Conservation (phyloP, 176 grass and related monocot species). For the Lolium multiflorum region DNA sequence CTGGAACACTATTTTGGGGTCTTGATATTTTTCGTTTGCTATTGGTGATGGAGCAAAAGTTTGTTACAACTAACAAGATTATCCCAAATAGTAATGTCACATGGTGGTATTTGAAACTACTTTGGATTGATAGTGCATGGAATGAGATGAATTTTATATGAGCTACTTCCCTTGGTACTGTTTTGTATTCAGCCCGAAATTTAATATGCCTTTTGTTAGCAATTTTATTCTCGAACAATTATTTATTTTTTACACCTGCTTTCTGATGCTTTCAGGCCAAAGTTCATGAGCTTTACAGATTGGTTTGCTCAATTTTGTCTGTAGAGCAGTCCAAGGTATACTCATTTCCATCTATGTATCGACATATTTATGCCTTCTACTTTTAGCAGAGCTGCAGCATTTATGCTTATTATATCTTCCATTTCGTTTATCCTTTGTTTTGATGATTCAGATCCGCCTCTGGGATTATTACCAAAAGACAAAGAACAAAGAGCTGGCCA, state of each 20-base stretch:
- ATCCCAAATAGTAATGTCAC: conserved; percentile 7
- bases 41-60: not conserved
- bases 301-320: conserved; percentile 58
- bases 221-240: conserved; percentile 10
- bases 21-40: not conserved
- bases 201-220: not conserved
- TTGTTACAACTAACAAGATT: conserved; percentile 7
- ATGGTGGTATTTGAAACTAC: conserved; percentile 21
- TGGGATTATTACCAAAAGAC: conserved; percentile 70
- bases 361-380: conserved; percentile 24
- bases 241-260: conserved; percentile 37
- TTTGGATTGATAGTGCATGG: not conserved
- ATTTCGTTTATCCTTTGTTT: conserved; percentile 36
- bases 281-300: conserved; percentile 74
- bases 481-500: conserved; percentile 56
- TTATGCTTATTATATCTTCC: conserved; percentile 24
- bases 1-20: conserved; percentile 9
- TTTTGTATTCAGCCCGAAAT: not conserved
- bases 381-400: not conserved
- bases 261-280: conserved; percentile 67
- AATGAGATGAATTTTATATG: conserved; percentile 9
- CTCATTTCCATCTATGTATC: conserved; percentile 32
- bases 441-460: conserved; percentile 61
- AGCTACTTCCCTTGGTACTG: not conserved
- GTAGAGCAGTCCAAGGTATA: conserved; percentile 76